Conservation (phyloP, 805 yeast genomes). For the Saccharomycopsis sp. region DNA sequence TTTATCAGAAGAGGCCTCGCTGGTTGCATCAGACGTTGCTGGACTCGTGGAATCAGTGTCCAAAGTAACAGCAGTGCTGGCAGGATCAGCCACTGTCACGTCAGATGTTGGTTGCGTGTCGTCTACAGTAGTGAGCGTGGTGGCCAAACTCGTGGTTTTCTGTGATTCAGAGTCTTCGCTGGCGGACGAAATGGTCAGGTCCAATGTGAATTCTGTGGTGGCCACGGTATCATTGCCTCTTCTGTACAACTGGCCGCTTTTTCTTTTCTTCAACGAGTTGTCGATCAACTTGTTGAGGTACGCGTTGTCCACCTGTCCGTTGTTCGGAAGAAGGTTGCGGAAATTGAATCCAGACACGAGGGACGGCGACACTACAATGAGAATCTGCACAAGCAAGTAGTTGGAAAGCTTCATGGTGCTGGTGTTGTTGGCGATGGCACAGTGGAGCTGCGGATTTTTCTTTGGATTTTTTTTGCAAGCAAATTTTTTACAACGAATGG, state of each 20-base stretch:
- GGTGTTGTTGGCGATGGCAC: not conserved
- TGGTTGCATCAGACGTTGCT: conserved; percentile 1
- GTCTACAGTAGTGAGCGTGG: not conserved
- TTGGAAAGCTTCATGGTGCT: not conserved
- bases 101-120: not conserved
- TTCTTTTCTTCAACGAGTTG: conserved; percentile 17
- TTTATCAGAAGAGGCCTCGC: not conserved
- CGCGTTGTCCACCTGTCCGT: conserved; percentile 12
- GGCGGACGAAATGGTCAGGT: not conserved
- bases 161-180: not conserved
- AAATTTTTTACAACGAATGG: no score
- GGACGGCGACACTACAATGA: not conserved
- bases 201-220: not conserved
- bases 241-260: conserved; percentile 1
- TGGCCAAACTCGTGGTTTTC: not conserved
- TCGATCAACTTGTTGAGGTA: conserved; percentile 16
- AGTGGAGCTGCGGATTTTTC: no score
- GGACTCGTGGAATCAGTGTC: no score
- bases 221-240: conserved; percentile 3
- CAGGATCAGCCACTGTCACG: not conserved
- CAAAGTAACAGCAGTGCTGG: not conserved
- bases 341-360: not conserved
- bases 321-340: conserved; percentile 1
- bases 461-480: no score
- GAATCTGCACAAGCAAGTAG: not conserved